phyloP scores from a whole-genome alignment of 176 grass and related monocot genomes.

The Cymbopogon citratus region DNA sequence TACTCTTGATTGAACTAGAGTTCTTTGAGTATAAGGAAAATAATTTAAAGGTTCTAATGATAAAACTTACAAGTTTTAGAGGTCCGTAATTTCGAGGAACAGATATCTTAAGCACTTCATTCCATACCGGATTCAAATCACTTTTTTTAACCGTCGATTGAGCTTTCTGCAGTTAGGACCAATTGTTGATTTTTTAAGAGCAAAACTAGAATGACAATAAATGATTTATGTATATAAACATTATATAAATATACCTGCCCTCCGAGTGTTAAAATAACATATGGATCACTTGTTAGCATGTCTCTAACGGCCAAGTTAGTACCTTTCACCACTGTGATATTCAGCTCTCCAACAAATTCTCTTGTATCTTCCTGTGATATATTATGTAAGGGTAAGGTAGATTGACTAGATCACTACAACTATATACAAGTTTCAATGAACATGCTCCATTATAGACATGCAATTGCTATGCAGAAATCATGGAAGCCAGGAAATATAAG shows the following conservation, averaged over 20 bases:
- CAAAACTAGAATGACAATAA: constrained; percentile 13
- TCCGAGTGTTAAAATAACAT: constrained; percentile 79
- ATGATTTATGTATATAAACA: neutral
- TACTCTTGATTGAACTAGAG: neutral
- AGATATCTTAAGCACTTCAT: constrained; percentile 84
- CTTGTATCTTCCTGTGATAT: constrained; percentile 64
- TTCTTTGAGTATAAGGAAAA: neutral
- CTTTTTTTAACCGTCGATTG: constrained; percentile 83
- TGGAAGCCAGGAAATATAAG: constrained; percentile 17
- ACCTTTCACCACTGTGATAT: constrained; percentile 82
- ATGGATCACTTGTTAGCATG: constrained; percentile 93
- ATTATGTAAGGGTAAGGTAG: constrained; percentile 37
- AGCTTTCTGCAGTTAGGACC: constrained; percentile 57
- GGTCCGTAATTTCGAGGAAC: constrained; percentile 80
- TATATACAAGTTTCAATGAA: constrained; percentile 22
- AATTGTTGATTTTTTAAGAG: constrained; percentile 22
- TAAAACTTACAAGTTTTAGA: constrained; percentile 87
- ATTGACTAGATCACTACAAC: constrained; percentile 29
- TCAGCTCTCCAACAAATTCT: constrained; percentile 82
- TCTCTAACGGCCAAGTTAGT: constrained; percentile 78
- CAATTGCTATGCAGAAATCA: constrained; percentile 28
- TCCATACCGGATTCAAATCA: constrained; percentile 93
- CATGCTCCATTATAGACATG: neutral
- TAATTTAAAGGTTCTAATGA: neutral
- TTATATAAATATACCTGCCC: constrained; percentile 50